These are phyloP conservation scores for Calcarisporium arbuscula DNA, from an alignment of 2,329 filamentous ascomycete species.

Conservation along the genomic window DNA sequence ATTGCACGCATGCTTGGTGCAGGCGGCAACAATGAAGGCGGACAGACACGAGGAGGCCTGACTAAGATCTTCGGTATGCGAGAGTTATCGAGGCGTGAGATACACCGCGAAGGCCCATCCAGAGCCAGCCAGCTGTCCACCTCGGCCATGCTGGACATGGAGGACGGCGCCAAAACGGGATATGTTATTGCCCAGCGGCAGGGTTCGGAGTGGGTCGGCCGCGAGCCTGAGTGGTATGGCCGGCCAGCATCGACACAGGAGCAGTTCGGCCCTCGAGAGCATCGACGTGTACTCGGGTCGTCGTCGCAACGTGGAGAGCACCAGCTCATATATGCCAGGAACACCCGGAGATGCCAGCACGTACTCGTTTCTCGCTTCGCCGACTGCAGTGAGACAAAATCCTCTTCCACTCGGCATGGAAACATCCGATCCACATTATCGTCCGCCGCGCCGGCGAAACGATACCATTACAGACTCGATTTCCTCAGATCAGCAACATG, in stretches of 20 bases:
- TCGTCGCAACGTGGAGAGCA: conserved; percentile 47
- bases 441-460: conserved; percentile 68
- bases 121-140: conserved; percentile 79
- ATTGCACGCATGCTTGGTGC: conserved; percentile 75
- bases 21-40: conserved; percentile 65
- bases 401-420: conserved; percentile 43
- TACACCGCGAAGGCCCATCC: conserved; percentile 56
- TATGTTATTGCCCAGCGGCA: conserved; percentile 48
- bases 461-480: conserved; percentile 45
- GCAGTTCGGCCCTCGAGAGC: conserved; percentile 49
- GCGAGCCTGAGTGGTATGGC: conserved; percentile 50
- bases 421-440: conserved; percentile 75
- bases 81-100: conserved; percentile 70
- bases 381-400: conserved; percentile 41
- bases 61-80: conserved; percentile 89
- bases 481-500: conserved; percentile 23
- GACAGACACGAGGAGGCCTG: conserved; percentile 72
- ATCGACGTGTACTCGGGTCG: conserved; percentile 38
- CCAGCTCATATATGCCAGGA: conserved; percentile 64
- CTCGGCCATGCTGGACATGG: conserved; percentile 68
- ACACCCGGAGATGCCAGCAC: conserved; percentile 65
- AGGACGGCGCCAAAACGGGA: conserved; percentile 58
- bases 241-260: conserved; percentile 38
- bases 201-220: conserved; percentile 55
- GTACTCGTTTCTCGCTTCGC: conserved; percentile 64